Evolutionary conservation across 2,329 filamentous ascomycete genomes (phyloP).

Genomic region (Botrytis sinoallii): DNA sequence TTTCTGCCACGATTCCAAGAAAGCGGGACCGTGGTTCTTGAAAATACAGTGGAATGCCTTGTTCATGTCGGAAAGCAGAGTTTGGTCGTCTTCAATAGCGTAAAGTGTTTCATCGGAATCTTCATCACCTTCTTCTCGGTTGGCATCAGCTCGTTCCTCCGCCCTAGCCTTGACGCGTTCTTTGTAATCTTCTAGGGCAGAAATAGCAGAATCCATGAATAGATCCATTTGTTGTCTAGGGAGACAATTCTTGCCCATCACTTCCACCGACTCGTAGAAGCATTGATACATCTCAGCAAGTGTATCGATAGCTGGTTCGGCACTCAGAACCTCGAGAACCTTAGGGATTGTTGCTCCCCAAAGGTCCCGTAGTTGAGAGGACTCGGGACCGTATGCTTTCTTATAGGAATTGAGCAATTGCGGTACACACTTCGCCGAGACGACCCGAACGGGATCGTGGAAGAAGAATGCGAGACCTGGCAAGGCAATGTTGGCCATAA

Average conservation of each 20-base stretch:
- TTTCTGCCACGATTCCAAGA: constrained; percentile 84
- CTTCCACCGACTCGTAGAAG: constrained; percentile 97
- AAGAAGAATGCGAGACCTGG: constrained; percentile 97
- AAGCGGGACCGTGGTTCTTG: constrained; percentile 85
- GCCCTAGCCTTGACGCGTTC: constrained; percentile 75
- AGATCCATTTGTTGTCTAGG: constrained; percentile 74
- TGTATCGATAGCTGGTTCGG: constrained; percentile 93
- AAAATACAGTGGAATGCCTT: constrained; percentile 99
- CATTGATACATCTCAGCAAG: constrained; percentile 99
- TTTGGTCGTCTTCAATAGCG: constrained; percentile 96
- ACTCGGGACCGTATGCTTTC: constrained; percentile 79
- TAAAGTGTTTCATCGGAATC: constrained; percentile 82
- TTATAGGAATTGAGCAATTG: constrained; percentile 93
- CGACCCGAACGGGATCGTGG: constrained; percentile 93
- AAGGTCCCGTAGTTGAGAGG: constrained; percentile 73
- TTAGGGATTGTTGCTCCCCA: constrained; percentile 87
- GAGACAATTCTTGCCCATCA: constrained; percentile 82
- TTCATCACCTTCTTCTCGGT: constrained; percentile 86
- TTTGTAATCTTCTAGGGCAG: constrained; percentile 89
- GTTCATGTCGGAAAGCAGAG: constrained; percentile 97
- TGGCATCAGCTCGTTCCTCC: constrained; percentile 72
- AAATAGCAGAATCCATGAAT: constrained; percentile 84
- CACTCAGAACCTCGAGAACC: constrained; percentile 86
- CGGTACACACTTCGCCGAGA: constrained; percentile 91
- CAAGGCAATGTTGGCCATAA: constrained; percentile 94